Evolutionary conservation across 345 rosid species (phyloP), one percentile per base, ranked within the genome.

Genomic region (Cardamine resedifolia): DNA sequence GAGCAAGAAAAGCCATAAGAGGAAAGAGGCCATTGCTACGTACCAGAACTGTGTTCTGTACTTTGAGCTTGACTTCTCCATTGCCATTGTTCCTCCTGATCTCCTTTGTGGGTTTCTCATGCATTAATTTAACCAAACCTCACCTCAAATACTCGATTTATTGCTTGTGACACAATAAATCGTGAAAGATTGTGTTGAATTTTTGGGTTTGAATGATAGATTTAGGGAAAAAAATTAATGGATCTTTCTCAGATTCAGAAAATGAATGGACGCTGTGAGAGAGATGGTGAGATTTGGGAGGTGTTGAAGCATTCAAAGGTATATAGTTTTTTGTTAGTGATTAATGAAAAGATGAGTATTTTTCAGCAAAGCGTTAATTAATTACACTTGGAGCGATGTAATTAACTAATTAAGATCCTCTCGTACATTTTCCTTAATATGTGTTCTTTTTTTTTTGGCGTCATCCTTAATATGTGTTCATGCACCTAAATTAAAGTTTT

Each of bases 1-100:
- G 66, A 85, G 78, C 76, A 83, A 78, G 27, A 79, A 66, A 67
- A 85, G 68, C 91, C 89, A 85, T 2, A 81, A 72, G 63, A 82
- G 55, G 58, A 77, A 80, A 23, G 75, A 43, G 65, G 75, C 74
- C 52, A 77, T 67, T 41, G 85, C 55, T 5, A 82, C 44, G 77
- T 86, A 85, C 91, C 91, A 80, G 71, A 82, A 81, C 71, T 72
- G 80, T 16, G 60, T 64, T 79, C 83, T 73, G 51, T 58, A 72
- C 71, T 76, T 81, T n/a, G 83, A 71, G 21, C 52, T 50, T 43
- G 58, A 50, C 73, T 72, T 85, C 78, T 79, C 82, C 81, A 77
- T 74, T 36, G 74, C 58, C 79, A 71, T 75, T 9, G 72, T 15
- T 39, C 34, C 62, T 24, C 74, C 86, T 44, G n/a, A n/a, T n/a